Base-by-base conservation (phyloP, 192 early-diverging fungal genomes). In the Haplosporangium gracile region DNA sequence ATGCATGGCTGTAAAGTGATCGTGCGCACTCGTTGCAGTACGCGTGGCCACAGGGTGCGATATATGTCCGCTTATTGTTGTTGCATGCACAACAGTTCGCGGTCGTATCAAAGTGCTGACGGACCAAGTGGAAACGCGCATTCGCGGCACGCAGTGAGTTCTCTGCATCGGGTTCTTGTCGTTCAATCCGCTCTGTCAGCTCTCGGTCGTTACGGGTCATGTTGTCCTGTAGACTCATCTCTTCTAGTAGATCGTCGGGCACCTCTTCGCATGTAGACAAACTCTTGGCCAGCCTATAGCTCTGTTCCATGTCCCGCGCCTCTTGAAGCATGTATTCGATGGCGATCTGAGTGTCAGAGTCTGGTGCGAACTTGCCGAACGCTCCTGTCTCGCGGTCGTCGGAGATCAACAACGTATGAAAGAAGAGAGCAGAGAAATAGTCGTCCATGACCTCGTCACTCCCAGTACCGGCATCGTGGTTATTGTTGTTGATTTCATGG, bases 1-100 rank as follows among this genome's bases (percentile, higher is more conserved):
- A 72, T 40, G 81, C 81, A 22, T 65, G 70, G 1, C 26, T 3
- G 43, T 63, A 82, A 2, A 77, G 70, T 18, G 81, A 77, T 29
- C 68, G 70, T 42, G 81, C 81, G 57, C 81, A 82, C 7, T 63
- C 81, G 22, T 65, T 26, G 32, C 75, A 82, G 26, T 82, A 82
- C 10, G 42, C 42, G 51, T 82, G 81, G n/a, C 51, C 69, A 72
- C 81, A 82, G 0, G 81, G 81, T 2, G 81, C 74, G 20, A n/a
- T 65, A 22, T 82, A 77, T 26, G 53, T 65, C 43, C 32, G 53
- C 42, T 65, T 72, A 7, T 1, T 51, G 29, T 32, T 5, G 8
- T 13, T 53, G 42, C 81, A 82, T 13, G 70, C 24, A n/a, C 74
- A 75, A 53, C 81, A 82, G 2, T 76, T 70, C 18, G 70, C 36